Base-by-base conservation (phyloP, 805 yeast genomes). In the Martiniozyma abietophila region DNA sequence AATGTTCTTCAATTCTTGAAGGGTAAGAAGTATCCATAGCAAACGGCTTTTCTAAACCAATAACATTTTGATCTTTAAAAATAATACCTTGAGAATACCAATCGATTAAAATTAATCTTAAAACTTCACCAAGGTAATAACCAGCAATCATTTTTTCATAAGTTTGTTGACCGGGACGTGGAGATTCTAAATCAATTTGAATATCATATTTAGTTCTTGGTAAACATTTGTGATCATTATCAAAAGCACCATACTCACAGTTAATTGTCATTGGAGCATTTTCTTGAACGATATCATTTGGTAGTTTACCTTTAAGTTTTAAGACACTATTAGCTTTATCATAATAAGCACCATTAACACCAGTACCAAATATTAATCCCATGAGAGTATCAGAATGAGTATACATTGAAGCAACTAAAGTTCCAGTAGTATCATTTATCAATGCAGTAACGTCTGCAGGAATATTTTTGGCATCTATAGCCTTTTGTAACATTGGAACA, bases 101-200 rank as follows among this genome's bases (percentile, higher is more conserved):
- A 45, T 88, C 96, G 17, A 85, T 51, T 51, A 89, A 64, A 34
- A 80, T 71, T 58, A 86, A 67, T 58, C 97, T 78, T 52, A 88
- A 62, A 31, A 89, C 65, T 65, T 89, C 97, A 53, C 97, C 98
- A 53, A 89, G 65, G 62, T 92, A 89, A 65, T 86, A 84, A 47
- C 98, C 98, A 25, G 95, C 83, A 51, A 89, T 84, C 96, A 89
- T 85, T 67, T 89, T 89, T 67, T 89, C 97, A 59, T 85, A 89
- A 35, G 88, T 56, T 64, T 89, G 98, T 66, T 89, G 95, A 44
- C 89, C 86, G 32, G 96, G 96, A 64, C 96, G 80, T 50, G 97
- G 97, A 26, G 94, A 80, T 53, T 81, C 80, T 19, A 61, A 65
- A 59, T 89, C 97, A 45, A 89, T 79, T 45, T 65, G 68, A 36